Evolutionary conservation across 805 yeast species (phyloP).

Genomic region (Metschnikowia matae): DNA sequence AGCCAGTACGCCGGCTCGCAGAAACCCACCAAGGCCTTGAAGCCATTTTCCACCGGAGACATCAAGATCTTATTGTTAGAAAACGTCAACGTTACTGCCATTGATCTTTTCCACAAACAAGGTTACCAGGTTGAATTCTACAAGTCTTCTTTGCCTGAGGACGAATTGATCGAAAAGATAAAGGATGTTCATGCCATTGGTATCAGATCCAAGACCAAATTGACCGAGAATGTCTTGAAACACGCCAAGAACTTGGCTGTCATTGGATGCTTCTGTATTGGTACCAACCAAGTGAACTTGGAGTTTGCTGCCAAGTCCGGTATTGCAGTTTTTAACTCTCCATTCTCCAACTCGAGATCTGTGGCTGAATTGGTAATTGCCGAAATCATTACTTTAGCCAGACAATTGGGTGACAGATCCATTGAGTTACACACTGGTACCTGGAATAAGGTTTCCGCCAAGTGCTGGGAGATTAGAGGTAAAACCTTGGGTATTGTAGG

Average conservation of each 20-base stretch:
- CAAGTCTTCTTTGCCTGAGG: conserved; percentile 87
- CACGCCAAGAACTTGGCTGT: conserved; percentile 88
- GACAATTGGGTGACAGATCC: conserved; percentile 96
- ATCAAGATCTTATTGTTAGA: conserved; percentile 87
- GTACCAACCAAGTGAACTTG: conserved; percentile 96
- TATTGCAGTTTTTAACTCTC: conserved; percentile 96
- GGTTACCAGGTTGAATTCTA: conserved; percentile 97
- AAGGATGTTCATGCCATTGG: conserved; percentile 94
- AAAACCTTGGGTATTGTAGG: conserved; percentile 96
- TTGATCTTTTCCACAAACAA: conserved; percentile 76
- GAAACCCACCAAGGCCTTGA: conserved; percentile 65
- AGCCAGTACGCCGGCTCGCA: conserved; percentile 46
- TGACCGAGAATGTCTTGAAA: conserved; percentile 71
- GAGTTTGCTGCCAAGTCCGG: conserved; percentile 89
- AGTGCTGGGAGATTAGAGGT: conserved; percentile 99
- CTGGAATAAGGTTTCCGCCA: conserved; percentile 94
- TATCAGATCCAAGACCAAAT: conserved; percentile 93
- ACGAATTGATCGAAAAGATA: conserved; percentile 90
- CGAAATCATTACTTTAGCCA: conserved; percentile 87
- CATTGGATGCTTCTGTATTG: conserved; percentile 98
- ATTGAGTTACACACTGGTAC: conserved; percentile 93
- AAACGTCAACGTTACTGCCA: conserved; percentile 90
- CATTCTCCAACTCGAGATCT: conserved; percentile 96
- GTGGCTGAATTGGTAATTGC: conserved; percentile 97
- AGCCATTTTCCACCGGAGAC: conserved; percentile 95